Evolutionary conservation across 2,329 filamentous ascomycete species (phyloP).

Genomic region (Ophiocordyceps camponoti-floridani): DNA sequence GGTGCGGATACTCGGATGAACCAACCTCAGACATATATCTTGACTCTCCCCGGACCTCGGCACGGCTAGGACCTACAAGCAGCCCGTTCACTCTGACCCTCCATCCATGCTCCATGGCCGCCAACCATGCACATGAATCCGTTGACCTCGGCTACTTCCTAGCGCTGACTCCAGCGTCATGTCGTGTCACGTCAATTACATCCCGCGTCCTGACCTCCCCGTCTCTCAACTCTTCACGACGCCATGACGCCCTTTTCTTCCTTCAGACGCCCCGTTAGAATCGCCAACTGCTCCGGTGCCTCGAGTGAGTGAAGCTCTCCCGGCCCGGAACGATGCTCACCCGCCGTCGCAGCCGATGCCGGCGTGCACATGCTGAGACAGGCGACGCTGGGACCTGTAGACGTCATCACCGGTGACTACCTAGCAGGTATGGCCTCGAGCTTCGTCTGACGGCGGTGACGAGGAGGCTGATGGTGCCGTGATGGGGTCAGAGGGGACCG

Average conservation of each 20-base stretch:
- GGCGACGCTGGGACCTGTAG: conserved; percentile 13
- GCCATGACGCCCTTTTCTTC: conserved; percentile 1
- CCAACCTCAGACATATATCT: not conserved
- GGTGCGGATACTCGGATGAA: not conserved
- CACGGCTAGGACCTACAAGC: not conserved
- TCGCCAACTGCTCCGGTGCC: conserved; percentile 11
- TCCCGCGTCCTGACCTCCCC: not conserved
- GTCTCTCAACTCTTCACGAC: not conserved
- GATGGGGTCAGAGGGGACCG: conserved; percentile 8
- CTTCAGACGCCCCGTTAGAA: conserved; percentile 5
- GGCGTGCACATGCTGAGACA: conserved; percentile 11
- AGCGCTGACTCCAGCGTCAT: too few relatives aligned
- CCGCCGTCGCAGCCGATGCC: conserved; percentile 3
- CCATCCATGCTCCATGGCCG: too few relatives aligned
- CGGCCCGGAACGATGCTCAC: not conserved
- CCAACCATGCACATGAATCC: too few relatives aligned
- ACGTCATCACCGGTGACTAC: conserved; percentile 36
- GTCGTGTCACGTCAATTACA: too few relatives aligned
- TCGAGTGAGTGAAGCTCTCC: conserved; percentile 3
- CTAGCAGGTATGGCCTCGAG: conserved; percentile 18
- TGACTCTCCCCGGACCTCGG: not conserved
- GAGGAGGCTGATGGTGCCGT: conserved; percentile 7
- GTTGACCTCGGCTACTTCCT: too few relatives aligned
- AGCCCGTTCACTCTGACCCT: not conserved
- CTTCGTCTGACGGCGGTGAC: not conserved